These are phyloP conservation scores for Tubosaeta sp. DNA, from an alignment of 768 basidiomycete genomes.

Conservation along the genomic window DNA sequence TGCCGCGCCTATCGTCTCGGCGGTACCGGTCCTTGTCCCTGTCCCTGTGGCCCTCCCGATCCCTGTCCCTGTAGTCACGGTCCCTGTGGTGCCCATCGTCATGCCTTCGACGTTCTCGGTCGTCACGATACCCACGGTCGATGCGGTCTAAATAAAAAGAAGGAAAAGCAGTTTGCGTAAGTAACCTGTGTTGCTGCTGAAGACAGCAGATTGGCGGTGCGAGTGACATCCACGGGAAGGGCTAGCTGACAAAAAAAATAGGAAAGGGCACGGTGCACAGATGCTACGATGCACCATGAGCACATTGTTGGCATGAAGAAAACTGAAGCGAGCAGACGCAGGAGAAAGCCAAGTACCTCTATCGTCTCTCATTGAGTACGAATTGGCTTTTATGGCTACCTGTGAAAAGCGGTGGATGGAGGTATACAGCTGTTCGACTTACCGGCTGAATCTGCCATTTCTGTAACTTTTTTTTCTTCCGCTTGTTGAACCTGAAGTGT, in stretches of 20 bases:
- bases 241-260: conserved; percentile 52
- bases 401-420: conserved; percentile 24
- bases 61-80: conserved; percentile 47
- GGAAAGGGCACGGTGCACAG: conserved; percentile 42
- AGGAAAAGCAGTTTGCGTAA: conserved; percentile 48
- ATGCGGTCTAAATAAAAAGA: conserved; percentile 42
- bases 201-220: conserved; percentile 39
- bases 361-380: conserved; percentile 30
- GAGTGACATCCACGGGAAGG: conserved; percentile 40
- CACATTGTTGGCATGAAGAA: conserved; percentile 48
- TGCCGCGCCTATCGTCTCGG: conserved; percentile 50
- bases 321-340: conserved; percentile 26
- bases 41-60: conserved; percentile 34
- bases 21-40: conserved; percentile 37
- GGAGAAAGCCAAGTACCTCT: conserved; percentile 33
- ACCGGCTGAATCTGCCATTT: conserved; percentile 55
- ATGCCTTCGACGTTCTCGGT: conserved; percentile 65
- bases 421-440: conserved; percentile 32
- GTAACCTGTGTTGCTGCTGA: conserved; percentile 43
- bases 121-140: conserved; percentile 55
- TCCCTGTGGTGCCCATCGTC: conserved; percentile 51
- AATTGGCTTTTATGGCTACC: conserved; percentile 25
- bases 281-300: conserved; percentile 57
- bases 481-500: conserved; percentile 15
- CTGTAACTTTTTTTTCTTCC: conserved; percentile 2